Evolutionary conservation across 1,284 basidiomycete genomes (phyloP).

Genomic region (Austroboletus novae-zelandiae): DNA sequence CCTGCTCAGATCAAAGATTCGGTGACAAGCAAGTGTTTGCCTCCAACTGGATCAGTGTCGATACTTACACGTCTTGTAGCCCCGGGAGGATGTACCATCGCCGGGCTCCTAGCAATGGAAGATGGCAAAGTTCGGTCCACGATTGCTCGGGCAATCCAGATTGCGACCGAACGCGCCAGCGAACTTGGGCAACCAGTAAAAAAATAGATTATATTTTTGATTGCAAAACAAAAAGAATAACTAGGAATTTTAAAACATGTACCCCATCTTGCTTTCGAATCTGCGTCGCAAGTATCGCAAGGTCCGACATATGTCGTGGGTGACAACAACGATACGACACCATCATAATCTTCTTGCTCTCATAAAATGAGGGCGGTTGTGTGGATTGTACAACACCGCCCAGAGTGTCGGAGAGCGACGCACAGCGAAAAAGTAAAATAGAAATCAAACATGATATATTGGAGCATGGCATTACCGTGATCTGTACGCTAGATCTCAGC

Average conservation of each 20-base stretch:
- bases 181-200: slow-evolving; percentile 66
- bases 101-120: slow-evolving; percentile 91
- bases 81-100: slow-evolving; percentile 98
- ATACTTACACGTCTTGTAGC: slow-evolving; percentile 47
- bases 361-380: slow-evolving; percentile 87
- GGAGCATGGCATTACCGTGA: not conserved
- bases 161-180: slow-evolving; percentile 85
- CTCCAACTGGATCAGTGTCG: not conserved
- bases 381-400: slow-evolving; percentile 63
- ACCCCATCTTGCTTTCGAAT: slow-evolving; percentile 34
- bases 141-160: slow-evolving; percentile 93
- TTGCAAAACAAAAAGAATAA: slow-evolving; percentile 1
- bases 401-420: slow-evolving; percentile 83
- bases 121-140: slow-evolving; percentile 94
- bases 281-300: slow-evolving; percentile 13
- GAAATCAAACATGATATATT: slow-evolving; percentile 2
- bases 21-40: slow-evolving; percentile 79
- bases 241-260: slow-evolving; percentile 17
- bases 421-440: not conserved
- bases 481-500: slow-evolving; percentile 2
- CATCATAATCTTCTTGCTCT: slow-evolving; percentile 56
- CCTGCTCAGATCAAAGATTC: slow-evolving; percentile 97
- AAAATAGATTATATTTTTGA: slow-evolving; percentile 29
- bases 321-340: slow-evolving; percentile 21
- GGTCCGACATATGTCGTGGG: slow-evolving; percentile 32